phyloP scores from a whole-genome alignment of 805 yeast species.

The Yamadazyma paraphyllophila region DNA sequence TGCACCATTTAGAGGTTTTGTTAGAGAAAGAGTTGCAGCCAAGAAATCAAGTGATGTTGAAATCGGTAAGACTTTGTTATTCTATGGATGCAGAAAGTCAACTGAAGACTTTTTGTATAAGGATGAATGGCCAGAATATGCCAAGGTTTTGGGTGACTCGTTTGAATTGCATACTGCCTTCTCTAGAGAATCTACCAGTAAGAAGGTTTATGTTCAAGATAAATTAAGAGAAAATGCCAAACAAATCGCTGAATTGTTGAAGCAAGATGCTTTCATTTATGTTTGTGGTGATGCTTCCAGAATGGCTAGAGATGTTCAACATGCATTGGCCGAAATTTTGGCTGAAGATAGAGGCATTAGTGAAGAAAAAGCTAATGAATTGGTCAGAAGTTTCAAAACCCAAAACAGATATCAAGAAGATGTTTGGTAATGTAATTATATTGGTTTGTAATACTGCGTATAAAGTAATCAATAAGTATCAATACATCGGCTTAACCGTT shows the following conservation, averaged over 20 bases:
- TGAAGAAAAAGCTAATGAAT: constrained; percentile 68
- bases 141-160: constrained; percentile 54
- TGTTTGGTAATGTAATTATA: constrained; percentile 67
- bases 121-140: constrained; percentile 84
- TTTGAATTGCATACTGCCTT: constrained; percentile 82
- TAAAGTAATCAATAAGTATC: background rate
- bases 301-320: constrained; percentile 94
- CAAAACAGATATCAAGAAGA: constrained; percentile 94
- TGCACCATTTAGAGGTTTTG: constrained; percentile 95
- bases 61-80: constrained; percentile 72
- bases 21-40: constrained; percentile 76
- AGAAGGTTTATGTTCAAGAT: constrained; percentile 83
- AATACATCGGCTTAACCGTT: too few species aligned
- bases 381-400: constrained; percentile 74
- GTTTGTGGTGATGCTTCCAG: constrained; percentile 96
- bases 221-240: constrained; percentile 54
- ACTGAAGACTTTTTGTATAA: constrained; percentile 79
- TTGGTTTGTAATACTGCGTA: background rate
- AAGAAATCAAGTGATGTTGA: constrained; percentile 28
- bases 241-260: constrained; percentile 53
- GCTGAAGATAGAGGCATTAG: constrained; percentile 60
- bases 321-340: constrained; percentile 62
- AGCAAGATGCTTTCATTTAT: constrained; percentile 79
- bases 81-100: constrained; percentile 84
- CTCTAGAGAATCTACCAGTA: constrained; percentile 62